Conservation (phyloP, 148 eudicot species). For the Mesembryanthemum crystallinum region DNA sequence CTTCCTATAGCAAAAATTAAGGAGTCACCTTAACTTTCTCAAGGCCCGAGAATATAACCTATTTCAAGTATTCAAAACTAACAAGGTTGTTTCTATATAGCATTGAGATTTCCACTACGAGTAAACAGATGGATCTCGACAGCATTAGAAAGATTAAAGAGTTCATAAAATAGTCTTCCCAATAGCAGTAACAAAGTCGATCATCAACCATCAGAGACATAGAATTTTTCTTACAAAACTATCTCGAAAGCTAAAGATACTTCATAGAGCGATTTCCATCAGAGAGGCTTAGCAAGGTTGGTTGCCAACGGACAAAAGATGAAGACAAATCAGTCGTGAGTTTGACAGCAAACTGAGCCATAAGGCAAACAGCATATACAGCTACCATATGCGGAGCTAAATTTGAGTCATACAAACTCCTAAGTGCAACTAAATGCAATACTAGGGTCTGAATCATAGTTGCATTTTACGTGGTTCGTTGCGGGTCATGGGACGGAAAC, state of each 20-base stretch:
- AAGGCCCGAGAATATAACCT: constrained; percentile 1
- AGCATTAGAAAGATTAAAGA: neutral
- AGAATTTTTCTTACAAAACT: neutral
- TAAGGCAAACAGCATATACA: neutral
- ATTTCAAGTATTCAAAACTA: neutral
- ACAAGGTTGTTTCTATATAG: neutral
- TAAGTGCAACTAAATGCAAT: neutral
- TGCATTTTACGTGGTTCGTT: too few relatives aligned
- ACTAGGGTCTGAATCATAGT: neutral
- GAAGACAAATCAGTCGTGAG: neutral
- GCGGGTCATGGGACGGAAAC: too few relatives aligned
- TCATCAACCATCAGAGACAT: neutral
- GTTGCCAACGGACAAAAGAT: neutral
- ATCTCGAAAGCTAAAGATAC: neutral
- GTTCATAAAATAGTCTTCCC: neutral
- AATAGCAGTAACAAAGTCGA: neutral
- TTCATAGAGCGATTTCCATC: neutral
- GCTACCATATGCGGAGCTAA: neutral
- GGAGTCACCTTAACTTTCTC: neutral
- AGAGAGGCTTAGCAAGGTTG: neutral
- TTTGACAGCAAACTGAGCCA: neutral
- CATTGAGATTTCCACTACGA: neutral
- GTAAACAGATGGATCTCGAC: neutral
- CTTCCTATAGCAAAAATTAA: neutral
- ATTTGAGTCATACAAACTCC: neutral